Percentiles rank a stretch among this genome's conserved stretches.
Conservation (phyloP, 1,284 basidiomycete genomes). For the Ustilago trichophora region DNA sequence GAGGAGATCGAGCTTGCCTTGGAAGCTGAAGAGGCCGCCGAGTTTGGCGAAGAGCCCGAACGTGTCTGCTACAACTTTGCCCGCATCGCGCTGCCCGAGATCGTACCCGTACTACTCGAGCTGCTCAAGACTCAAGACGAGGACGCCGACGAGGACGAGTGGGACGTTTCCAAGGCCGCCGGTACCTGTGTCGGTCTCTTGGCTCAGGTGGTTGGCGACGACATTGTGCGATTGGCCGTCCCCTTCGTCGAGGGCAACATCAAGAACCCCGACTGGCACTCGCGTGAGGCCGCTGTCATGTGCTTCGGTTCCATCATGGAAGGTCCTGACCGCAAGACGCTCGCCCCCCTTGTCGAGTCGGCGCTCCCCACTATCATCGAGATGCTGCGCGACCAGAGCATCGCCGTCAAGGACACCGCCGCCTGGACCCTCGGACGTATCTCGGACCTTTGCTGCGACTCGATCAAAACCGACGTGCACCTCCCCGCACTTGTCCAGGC, state of each 20-base stretch:
- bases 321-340: conserved; percentile 85
- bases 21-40: conserved; percentile 90
- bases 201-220: conserved; percentile 88
- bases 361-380: conserved; percentile 91
- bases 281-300: conserved; percentile 97
- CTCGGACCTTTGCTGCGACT: conserved; percentile 85
- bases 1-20: conserved; percentile 93
- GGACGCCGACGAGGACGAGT: conserved; percentile 97
- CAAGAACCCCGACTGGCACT: conserved; percentile 87
- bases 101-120: conserved; percentile 88
- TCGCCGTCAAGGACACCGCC: conserved; percentile 93
- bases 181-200: conserved; percentile 89
- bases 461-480: conserved; percentile 89
- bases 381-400: conserved; percentile 88
- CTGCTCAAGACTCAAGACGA: conserved; percentile 93
- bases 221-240: conserved; percentile 89
- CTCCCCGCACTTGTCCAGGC: conserved; percentile 84
- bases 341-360: conserved; percentile 91
- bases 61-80: conserved; percentile 90
- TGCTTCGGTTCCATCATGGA: conserved; percentile 97
- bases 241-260: conserved; percentile 98
- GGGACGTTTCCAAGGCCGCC: conserved; percentile 98
- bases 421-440: conserved; percentile 98
- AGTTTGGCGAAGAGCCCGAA: conserved; percentile 89
- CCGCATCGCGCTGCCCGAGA: conserved; percentile 91